Evolutionary conservation across 2,329 filamentous ascomycete species (phyloP), one percentile per base, ranked within the genome.

Genomic region (Lasiodiplodia sp.): DNA sequence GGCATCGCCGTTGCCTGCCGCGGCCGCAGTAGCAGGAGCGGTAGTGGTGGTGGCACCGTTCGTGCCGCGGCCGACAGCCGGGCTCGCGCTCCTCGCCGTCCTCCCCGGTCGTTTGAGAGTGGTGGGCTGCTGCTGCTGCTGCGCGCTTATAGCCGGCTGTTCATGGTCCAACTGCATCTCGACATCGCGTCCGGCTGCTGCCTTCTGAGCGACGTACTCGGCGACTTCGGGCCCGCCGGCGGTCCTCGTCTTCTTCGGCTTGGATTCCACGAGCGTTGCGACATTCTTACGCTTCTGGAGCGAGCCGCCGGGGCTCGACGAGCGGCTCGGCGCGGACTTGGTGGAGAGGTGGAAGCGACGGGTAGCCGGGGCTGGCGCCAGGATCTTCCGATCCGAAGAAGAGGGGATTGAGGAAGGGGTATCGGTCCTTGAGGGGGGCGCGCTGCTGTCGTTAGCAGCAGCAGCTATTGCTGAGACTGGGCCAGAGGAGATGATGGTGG

Each of bases 211-310:
- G 52, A 37, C 37, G 21, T 57, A 34, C 18, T 66, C 51, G 12
- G 51, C 25, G 34, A 56, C 8, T 7, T 18, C 51, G 5, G 37
- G 25, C 14, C n/a, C 28, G 23, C 28, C 40, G 14, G 6, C 53
- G 25, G 55, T 58, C 21, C 65, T 37, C 10, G 40, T 38, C 31
- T 67, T 67, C 58, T 68, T 64, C 11, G 58, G 55, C 57, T 65
- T 68, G 18, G 67, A 34, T 40, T 68, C 67, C 6, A 68, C 49
- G 58, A 68, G 67, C 8, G 67, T 68, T 14, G 67, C 67, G 25
- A 68, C 67, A 28, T 64, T 64, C 40, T 65, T 64, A 8, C 67
- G 67, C 67, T 68, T 68, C 31, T 62, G 56, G 49, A 62, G 18
- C 16, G 34, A 40, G 7, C 60, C 51, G 4, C 23, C 38, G 7